Evolutionary conservation across 2,329 filamentous ascomycete genomes (phyloP), one percentile per base, ranked within the genome.

Genomic region (Verticillium nonalfalfae): DNA sequence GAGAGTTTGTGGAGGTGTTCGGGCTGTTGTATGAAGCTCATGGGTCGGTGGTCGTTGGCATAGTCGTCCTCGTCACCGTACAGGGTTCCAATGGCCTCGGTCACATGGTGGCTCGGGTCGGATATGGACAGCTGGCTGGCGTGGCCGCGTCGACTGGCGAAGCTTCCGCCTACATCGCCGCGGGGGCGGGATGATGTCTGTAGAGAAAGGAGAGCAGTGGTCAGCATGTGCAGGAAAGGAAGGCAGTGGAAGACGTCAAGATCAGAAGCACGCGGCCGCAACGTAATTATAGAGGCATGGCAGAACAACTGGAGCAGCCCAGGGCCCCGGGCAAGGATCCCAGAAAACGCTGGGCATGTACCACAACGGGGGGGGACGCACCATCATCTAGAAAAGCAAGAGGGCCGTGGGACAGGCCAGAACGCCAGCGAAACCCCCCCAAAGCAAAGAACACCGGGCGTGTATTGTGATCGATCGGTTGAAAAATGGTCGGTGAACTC

Each of bases 81-180:
- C 76, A 96, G 85, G 69, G 93, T 93, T 59, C 91, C 91, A 75
- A 97, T 96, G 63, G 92, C 90, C 75, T 97, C 93, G 61, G 93
- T 97, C 73, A 97, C 91, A 84, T 97, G 93, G 77, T 97, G 92
- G 77, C 85, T 92, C 64, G 93, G 90, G 76, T 97, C 93, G 74
- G 90, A 95, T 74, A 96, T 86, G 61, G 84, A 87, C 58, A 86
- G 77, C 69, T 85, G 82, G 70, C 76, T 83, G 63, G 75, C 75
- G 74, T 86, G 84, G 66, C 83, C 83, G 70, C 84, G 84, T 74
- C 83, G 82, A 73, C 74, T 83, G 68, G 81, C 76, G 74, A 85
- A 84, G 74, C 78, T 84, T 71, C 77, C 78, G 73, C 82, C 80
- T 73, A 79, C 76, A 78, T 85, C 79, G 75, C 72, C 74, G 70